phyloP scores from a whole-genome alignment of 2,329 filamentous ascomycete species.

The Sarocladiaceae sp. region DNA sequence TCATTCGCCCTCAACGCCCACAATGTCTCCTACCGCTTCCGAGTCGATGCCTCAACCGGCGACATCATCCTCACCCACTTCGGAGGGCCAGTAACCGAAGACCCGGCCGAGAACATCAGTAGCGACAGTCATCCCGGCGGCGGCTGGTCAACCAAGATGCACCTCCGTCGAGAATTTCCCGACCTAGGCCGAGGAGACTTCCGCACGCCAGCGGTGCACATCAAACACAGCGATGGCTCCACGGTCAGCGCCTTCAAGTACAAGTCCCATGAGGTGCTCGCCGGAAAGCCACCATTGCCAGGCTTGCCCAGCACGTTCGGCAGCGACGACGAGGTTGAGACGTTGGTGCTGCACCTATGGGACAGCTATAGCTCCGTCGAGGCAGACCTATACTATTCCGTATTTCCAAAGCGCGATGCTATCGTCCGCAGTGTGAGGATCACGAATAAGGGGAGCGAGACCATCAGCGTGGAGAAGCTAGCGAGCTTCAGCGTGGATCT shows the following conservation, averaged over 20 bases:
- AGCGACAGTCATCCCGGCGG: not conserved
- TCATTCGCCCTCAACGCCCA: conserved; percentile 54
- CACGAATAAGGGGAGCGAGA: conserved; percentile 51
- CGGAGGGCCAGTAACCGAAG: conserved; percentile 50
- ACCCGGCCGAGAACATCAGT: conserved; percentile 24
- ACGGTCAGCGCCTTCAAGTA: conserved; percentile 57
- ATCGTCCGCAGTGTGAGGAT: conserved; percentile 58
- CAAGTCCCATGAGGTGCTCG: conserved; percentile 47
- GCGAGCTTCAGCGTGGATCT: conserved; percentile 60
- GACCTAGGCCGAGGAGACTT: conserved; percentile 62
- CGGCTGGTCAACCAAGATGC: conserved; percentile 52
- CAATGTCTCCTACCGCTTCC: conserved; percentile 58
- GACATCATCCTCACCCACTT: conserved; percentile 60
- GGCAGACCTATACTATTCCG: conserved; percentile 57
- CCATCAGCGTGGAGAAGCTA: conserved; percentile 51
- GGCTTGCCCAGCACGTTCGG: conserved; percentile 59
- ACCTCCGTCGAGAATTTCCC: conserved; percentile 57
- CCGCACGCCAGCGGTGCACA: conserved; percentile 55
- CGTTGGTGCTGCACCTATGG: conserved; percentile 52
- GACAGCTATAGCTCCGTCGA: conserved; percentile 55
- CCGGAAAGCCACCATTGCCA: conserved; percentile 52
- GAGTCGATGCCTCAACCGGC: conserved; percentile 50
- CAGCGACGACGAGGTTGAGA: conserved; percentile 49
- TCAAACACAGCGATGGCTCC: conserved; percentile 53
- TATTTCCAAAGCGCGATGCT: conserved; percentile 59